A percentile compares a stretch with the other conserved stretches of the same genome.
phyloP scores from a whole-genome alignment of 169 alveolate species.

The Cryptosporidium ubiquitum region DNA sequence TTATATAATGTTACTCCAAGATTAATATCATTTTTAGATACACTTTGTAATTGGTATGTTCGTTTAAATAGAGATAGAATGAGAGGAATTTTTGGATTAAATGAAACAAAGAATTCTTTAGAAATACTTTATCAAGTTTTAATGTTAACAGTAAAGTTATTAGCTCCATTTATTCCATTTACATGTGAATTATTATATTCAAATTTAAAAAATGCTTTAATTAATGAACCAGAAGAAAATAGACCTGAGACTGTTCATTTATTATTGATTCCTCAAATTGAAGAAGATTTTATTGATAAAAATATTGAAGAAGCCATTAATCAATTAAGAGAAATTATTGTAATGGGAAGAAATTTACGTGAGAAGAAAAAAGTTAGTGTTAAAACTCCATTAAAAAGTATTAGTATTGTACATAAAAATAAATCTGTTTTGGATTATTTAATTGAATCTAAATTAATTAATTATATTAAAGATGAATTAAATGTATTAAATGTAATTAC shows the following conservation, averaged over 20 bases:
- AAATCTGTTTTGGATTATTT: slow-evolving; percentile 76
- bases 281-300: slow-evolving; percentile 83
- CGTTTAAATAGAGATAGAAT: slow-evolving; percentile 96
- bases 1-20: slow-evolving; percentile 96
- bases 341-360: slow-evolving; percentile 92
- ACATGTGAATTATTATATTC: slow-evolving; percentile 92
- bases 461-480: slow-evolving; percentile 90
- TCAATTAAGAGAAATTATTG: slow-evolving; percentile 85
- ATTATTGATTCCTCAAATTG: slow-evolving; percentile 84
- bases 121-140: slow-evolving; percentile 90
- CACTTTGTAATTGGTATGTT: slow-evolving; percentile 96
- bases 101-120: slow-evolving; percentile 87
- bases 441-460: slow-evolving; percentile 77
- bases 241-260: slow-evolving; percentile 89
- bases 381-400: slow-evolving; percentile 89
- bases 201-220: slow-evolving; percentile 89
- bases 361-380: slow-evolving; percentile 89
- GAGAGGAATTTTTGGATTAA: slow-evolving; percentile 94
- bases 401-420: slow-evolving; percentile 84
- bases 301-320: slow-evolving; percentile 81
- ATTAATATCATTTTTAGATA: slow-evolving; percentile 93
- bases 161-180: slow-evolving; percentile 94
- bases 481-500: slow-evolving; percentile 83
- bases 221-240: slow-evolving; percentile 79
- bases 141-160: slow-evolving; percentile 83